These are phyloP conservation scores for Nepenthes alata DNA, from an alignment of 179 eudicot species.

Conservation along the genomic window DNA sequence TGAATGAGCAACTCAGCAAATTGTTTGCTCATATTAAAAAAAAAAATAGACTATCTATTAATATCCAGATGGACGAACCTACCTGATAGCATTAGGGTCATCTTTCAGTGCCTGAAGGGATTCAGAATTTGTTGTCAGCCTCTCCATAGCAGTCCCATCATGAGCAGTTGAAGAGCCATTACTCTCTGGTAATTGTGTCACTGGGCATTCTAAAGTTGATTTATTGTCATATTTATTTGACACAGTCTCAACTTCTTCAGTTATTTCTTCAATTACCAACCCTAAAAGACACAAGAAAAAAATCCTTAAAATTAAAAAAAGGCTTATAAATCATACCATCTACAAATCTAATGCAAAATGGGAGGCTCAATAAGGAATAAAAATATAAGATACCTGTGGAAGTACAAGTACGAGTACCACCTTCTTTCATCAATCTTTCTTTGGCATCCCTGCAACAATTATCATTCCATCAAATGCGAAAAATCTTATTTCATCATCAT, in stretches of 20 bases:
- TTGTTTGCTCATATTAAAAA: too few relatives aligned
- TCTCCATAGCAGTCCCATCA: slow-evolving; percentile 15
- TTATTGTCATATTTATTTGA: slow-evolving; percentile 20
- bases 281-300: slow-evolving; percentile 29
- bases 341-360: background rate
- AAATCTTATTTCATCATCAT: background rate
- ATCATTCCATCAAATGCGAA: slow-evolving; percentile 1
- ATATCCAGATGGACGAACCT: background rate
- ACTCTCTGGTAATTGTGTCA: slow-evolving; percentile 26
- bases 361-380: background rate
- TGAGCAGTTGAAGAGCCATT: slow-evolving; percentile 15
- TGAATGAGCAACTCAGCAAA: too few relatives aligned
- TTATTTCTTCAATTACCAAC: slow-evolving; percentile 79
- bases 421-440: slow-evolving; percentile 3
- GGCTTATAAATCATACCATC: background rate
- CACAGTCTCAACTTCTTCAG: slow-evolving; percentile 40
- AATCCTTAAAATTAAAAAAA: slow-evolving; percentile 2
- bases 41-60: too few relatives aligned
- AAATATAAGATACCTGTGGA: slow-evolving; percentile 7
- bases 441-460: slow-evolving; percentile 10
- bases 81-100: slow-evolving; percentile 76
- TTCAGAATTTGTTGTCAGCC: slow-evolving; percentile 37
- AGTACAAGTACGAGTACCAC: slow-evolving; percentile 8
- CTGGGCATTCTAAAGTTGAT: slow-evolving; percentile 22
- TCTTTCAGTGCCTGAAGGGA: slow-evolving; percentile 51